Percentiles rank a stretch among this genome's conserved stretches.
These are phyloP conservation scores for Pestalotiopsis sp. DNA, from an alignment of 2,329 filamentous ascomycete species.

Conservation along the genomic window DNA sequence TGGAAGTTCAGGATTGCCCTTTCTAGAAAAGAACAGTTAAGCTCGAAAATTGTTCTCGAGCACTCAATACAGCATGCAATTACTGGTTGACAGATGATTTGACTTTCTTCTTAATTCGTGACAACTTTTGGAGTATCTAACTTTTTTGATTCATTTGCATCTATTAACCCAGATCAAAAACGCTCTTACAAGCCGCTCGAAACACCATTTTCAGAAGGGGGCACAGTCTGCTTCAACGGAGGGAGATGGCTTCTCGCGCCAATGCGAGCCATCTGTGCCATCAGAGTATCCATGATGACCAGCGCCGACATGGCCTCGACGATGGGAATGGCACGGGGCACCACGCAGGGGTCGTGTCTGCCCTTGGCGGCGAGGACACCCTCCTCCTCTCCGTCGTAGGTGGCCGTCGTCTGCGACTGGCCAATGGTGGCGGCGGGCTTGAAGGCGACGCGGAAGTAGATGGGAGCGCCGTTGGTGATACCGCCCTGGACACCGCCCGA, in stretches of 20 bases:
- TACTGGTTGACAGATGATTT: not conserved
- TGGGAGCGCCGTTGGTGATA: conserved; percentile 88
- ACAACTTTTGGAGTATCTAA: not conserved
- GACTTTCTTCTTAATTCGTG: not conserved
- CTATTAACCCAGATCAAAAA: not conserved
- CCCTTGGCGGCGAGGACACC: conserved; percentile 90
- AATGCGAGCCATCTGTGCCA: conserved; percentile 74
- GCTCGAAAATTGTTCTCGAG: too few species aligned
- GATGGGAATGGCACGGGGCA: conserved; percentile 84
- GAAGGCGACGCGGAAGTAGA: conserved; percentile 95
- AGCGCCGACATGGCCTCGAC: conserved; percentile 91
- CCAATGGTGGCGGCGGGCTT: conserved; percentile 95
- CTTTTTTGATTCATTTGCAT: not conserved
- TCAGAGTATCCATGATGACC: conserved; percentile 82
- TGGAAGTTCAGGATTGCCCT: too few species aligned
- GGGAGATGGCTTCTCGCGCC: conserved; percentile 49
- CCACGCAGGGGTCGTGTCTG: conserved; percentile 90
- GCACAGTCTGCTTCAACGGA: conserved; percentile 27
- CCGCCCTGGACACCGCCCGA: conserved; percentile 94
- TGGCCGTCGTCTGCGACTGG: conserved; percentile 81
- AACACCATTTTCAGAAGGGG: conserved; percentile 6
- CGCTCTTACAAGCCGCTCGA: conserved; percentile 2
- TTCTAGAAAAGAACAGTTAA: too few species aligned
- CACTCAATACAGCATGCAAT: too few species aligned
- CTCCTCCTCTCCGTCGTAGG: conserved; percentile 71